Evolutionary conservation across 768 basidiomycete species (phyloP).

Genomic region (Baorangia bicolor): DNA sequence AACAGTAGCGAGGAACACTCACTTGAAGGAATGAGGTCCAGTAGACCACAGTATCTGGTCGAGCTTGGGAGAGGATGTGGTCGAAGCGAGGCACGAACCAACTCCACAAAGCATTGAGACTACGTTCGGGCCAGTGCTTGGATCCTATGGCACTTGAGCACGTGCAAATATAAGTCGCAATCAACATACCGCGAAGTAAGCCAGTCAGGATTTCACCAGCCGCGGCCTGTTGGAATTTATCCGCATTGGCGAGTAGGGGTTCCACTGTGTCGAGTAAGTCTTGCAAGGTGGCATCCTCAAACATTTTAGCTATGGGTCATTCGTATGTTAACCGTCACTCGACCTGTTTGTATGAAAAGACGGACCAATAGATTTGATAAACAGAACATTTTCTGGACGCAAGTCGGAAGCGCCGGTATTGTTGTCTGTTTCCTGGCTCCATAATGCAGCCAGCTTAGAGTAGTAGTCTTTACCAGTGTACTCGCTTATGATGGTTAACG

Average conservation of each 20-base stretch:
- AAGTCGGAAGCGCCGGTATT: constrained; percentile 52
- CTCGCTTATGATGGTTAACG: constrained; percentile 51
- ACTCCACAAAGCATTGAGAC: constrained; percentile 58
- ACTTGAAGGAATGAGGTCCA: constrained; percentile 67
- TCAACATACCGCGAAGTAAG: constrained; percentile 60
- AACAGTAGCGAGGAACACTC: neutral
- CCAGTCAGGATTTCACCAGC: constrained; percentile 74
- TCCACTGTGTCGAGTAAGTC: constrained; percentile 57
- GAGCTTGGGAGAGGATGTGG: constrained; percentile 68
- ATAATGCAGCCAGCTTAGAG: constrained; percentile 56
- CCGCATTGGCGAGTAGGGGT: constrained; percentile 56
- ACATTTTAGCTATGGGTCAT: constrained; percentile 58
- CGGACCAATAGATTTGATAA: constrained; percentile 50
- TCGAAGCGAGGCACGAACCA: constrained; percentile 68
- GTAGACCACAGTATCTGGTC: constrained; percentile 78
- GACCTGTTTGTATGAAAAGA: constrained; percentile 36
- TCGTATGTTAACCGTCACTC: constrained; percentile 34
- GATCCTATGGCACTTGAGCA: constrained; percentile 48
- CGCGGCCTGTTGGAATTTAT: constrained; percentile 86
- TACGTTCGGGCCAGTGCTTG: constrained; percentile 74
- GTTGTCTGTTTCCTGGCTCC: constrained; percentile 80
- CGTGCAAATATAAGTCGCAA: neutral
- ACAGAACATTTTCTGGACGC: constrained; percentile 49
- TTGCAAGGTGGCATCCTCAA: constrained; percentile 52
- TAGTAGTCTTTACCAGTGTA: constrained; percentile 56